A percentile compares a stretch with the other conserved stretches of the same genome.
Conservation (phyloP, 176 grass and related monocot species). For the Oryza australiensis region DNA sequence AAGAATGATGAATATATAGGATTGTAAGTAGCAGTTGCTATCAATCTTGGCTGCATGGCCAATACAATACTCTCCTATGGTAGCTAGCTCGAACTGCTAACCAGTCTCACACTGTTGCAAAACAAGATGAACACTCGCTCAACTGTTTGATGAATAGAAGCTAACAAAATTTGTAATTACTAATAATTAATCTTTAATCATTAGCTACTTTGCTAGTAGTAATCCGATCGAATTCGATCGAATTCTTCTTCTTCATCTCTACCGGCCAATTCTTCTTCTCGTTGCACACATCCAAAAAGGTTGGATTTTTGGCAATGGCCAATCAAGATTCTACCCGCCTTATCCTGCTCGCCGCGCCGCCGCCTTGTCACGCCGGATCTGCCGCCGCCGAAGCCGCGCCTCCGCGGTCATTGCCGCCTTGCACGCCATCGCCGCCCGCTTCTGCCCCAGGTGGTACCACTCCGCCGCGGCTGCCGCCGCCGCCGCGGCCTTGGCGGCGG, state of each 20-base stretch:
- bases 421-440: neutral
- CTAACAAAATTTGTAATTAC: neutral
- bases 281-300: neutral
- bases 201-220: neutral
- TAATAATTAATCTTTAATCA: neutral
- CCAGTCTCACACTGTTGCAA: neutral
- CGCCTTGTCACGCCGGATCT: constrained; percentile 35
- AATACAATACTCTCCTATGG: neutral
- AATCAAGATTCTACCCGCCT: constrained; percentile 5
- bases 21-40: neutral
- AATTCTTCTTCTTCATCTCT: neutral
- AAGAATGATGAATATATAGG: neutral
- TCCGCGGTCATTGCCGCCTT: constrained; percentile 34
- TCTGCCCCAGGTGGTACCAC: neutral
- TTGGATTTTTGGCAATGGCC: neutral
- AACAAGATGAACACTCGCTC: neutral
- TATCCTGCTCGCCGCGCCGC: constrained; percentile 22
- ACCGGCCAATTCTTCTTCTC: neutral
- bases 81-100: neutral
- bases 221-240: neutral
- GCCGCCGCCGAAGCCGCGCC: constrained; percentile 38
- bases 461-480: neutral
- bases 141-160: neutral
- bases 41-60: neutral
- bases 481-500: neutral